Conservation (phyloP, 257 asterid species). For the Nicotiana benthamiana region DNA sequence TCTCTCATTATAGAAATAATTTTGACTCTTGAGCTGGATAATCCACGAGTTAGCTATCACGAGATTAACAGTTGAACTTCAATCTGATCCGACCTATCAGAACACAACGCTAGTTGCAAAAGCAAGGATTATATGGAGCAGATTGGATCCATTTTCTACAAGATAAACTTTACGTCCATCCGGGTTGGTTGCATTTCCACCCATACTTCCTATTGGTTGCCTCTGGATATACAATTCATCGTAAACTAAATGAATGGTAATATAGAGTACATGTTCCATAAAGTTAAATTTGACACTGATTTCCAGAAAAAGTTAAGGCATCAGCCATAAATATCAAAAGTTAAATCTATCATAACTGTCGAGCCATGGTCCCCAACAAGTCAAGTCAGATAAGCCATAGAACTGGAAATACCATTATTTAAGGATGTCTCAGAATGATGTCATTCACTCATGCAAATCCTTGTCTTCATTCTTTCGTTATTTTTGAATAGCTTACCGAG, state of each 20-base stretch:
- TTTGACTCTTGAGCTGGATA: background rate
- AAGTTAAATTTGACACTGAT: background rate
- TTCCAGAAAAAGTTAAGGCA: background rate
- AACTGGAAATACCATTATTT: background rate
- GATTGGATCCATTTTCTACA: constrained; percentile 1
- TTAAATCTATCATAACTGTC: background rate
- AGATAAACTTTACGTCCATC: background rate
- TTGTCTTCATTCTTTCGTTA: background rate
- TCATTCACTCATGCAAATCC: background rate
- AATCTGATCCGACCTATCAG: background rate
- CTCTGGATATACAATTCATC: background rate
- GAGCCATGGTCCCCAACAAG: background rate
- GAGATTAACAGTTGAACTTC: background rate
- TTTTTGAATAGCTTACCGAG: background rate
- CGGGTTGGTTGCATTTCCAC: background rate
- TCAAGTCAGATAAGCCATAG: background rate
- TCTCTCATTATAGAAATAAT: background rate
- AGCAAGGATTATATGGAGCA: background rate
- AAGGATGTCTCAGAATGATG: background rate
- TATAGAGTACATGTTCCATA: background rate
- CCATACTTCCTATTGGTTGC: background rate
- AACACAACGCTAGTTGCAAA: background rate
- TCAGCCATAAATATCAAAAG: background rate
- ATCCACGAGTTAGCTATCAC: background rate
- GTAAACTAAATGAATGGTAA: background rate